Conservation (phyloP, 495 filamentous ascomycete species). For the Tuber indicum region DNA sequence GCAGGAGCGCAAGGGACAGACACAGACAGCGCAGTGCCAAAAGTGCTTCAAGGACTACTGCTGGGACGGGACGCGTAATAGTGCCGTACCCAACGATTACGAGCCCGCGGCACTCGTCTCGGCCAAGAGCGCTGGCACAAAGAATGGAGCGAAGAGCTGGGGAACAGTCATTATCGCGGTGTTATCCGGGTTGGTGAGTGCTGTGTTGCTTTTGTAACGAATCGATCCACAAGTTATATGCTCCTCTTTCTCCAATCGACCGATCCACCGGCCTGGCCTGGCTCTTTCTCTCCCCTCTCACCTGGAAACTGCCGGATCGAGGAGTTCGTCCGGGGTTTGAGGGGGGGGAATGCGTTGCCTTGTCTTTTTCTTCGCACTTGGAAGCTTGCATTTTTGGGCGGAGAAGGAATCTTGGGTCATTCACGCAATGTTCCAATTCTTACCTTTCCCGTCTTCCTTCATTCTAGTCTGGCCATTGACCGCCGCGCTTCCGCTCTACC, state of each 20-base stretch:
- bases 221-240: not conserved
- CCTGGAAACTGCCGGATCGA: not conserved
- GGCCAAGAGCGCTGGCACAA: slow-evolving; percentile 12
- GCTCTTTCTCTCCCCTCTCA: not conserved
- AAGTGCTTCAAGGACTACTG: slow-evolving; percentile 76
- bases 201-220: not conserved
- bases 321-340: not conserved
- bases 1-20: slow-evolving; percentile 58
- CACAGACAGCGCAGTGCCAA: slow-evolving; percentile 55
- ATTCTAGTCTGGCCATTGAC: not conserved
- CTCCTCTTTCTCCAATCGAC: not conserved
- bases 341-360: not conserved
- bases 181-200: not conserved
- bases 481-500: not conserved
- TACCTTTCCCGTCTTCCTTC: not conserved
- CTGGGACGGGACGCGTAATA: slow-evolving; percentile 69
- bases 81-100: slow-evolving; percentile 38
- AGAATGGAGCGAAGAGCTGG: not conserved
- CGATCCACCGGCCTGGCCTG: not conserved
- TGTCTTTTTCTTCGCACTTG: not conserved
- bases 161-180: not conserved
- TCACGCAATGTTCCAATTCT: not conserved
- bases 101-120: slow-evolving; percentile 15
- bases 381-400: not conserved
- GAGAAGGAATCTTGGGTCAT: not conserved